Conservation (phyloP, 2,329 filamentous ascomycete species). For the Botrytis fragariae region DNA sequence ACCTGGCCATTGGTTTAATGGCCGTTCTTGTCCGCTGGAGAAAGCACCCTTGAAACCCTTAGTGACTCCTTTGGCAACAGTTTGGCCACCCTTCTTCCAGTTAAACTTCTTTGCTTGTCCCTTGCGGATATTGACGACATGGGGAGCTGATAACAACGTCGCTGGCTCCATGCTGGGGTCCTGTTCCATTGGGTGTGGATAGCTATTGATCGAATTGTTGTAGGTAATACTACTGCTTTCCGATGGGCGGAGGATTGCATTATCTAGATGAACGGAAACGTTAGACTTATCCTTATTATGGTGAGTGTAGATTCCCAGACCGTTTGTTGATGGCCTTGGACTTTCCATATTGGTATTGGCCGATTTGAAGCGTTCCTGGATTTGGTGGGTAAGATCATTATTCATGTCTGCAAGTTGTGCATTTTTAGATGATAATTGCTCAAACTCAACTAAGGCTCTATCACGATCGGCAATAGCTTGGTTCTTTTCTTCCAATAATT, state of each 20-base stretch:
- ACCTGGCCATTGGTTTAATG: conserved; percentile 48
- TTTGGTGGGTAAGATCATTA: conserved; percentile 90
- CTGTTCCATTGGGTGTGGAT: conserved; percentile 39
- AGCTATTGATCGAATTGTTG: conserved; percentile 32
- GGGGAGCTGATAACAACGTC: conserved; percentile 56
- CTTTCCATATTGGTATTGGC: conserved; percentile 55
- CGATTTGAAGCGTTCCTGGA: conserved; percentile 88
- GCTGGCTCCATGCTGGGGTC: conserved; percentile 37
- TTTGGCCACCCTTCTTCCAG: conserved; percentile 96
- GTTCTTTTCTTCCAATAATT: conserved; percentile 80
- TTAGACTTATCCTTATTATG: conserved; percentile 49
- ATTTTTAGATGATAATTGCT: conserved; percentile 91
- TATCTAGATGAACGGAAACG: conserved; percentile 36
- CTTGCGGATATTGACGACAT: conserved; percentile 92
- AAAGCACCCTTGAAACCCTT: conserved; percentile 95
- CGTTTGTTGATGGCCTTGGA: conserved; percentile 44
- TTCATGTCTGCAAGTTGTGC: conserved; percentile 92
- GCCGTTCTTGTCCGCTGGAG: conserved; percentile 51
- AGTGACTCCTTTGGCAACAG: conserved; percentile 87
- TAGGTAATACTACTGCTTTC: conserved; percentile 39
- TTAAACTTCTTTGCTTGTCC: conserved; percentile 92
- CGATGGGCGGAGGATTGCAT: conserved; percentile 42
- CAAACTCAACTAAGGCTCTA: conserved; percentile 91
- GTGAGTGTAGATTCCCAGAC: conserved; percentile 61
- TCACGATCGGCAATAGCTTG: conserved; percentile 83